Conservation (phyloP, 352 stramenopile genomes). For the Phytophthora colocasiae region DNA sequence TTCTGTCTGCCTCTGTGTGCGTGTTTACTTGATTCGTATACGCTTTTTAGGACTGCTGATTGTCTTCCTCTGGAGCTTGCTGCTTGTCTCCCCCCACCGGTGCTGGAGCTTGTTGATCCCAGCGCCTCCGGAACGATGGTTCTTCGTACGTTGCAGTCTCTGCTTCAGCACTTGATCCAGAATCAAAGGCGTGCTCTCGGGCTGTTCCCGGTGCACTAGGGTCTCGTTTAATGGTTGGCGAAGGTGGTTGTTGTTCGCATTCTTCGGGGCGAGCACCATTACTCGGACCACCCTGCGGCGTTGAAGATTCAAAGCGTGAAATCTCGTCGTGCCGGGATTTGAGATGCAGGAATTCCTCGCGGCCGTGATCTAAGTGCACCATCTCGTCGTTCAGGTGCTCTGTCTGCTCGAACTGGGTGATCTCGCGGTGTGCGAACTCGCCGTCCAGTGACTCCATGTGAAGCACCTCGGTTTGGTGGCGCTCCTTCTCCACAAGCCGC, state of each 20-base stretch:
- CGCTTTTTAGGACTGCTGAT: neutral
- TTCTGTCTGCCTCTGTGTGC: constrained; percentile 4
- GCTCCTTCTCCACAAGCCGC: constrained; percentile 83
- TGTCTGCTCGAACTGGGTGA: constrained; percentile 87
- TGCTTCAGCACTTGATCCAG: constrained; percentile 8
- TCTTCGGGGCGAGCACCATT: constrained; percentile 56
- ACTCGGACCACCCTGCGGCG: constrained; percentile 36
- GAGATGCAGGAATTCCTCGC: constrained; percentile 85
- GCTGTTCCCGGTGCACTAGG: constrained; percentile 34
- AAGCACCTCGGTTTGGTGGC: constrained; percentile 85
- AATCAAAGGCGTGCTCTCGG: constrained; percentile 2
- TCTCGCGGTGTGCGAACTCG: constrained; percentile 85
- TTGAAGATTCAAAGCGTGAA: constrained; percentile 83
- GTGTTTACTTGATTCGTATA: constrained; percentile 9
- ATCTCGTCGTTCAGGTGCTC: constrained; percentile 87
- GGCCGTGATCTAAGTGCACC: constrained; percentile 79
- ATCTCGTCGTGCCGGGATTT: constrained; percentile 87
- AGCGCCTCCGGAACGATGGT: constrained; percentile 9
- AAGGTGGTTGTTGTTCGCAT: constrained; percentile 78
- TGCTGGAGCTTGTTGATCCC: constrained; percentile 17
- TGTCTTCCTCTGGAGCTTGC: neutral
- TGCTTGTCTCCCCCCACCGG: constrained; percentile 13
- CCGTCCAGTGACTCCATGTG: constrained; percentile 84
- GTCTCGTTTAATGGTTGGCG: constrained; percentile 82
- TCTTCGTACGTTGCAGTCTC: constrained; percentile 10